A percentile compares a stretch with the other conserved stretches of the same genome.
Evolutionary conservation across 305 asterid genomes (phyloP).

Genomic region (Solanum hybrid): DNA sequence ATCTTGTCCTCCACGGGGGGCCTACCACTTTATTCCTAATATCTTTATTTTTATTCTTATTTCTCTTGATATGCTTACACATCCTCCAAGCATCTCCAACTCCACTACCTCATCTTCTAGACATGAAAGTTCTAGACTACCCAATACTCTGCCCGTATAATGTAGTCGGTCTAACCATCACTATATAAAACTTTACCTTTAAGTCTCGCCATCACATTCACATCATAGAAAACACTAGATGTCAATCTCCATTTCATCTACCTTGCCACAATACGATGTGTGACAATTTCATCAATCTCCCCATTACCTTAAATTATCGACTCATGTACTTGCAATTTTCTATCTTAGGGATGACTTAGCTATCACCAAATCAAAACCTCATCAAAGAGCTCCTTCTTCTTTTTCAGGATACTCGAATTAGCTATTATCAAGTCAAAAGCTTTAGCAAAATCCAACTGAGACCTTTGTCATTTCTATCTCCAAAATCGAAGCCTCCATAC

Average conservation of each 20-base stretch:
- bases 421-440: not conserved
- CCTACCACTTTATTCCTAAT: not conserved
- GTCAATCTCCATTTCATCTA: not conserved
- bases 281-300: not conserved
- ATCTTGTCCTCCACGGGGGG: not conserved
- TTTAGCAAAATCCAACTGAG: too few relatives aligned
- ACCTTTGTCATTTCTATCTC: not conserved
- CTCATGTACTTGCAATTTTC: not conserved
- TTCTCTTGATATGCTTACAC: not conserved
- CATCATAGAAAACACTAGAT: not conserved
- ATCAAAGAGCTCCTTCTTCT: not conserved
- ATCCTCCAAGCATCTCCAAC: not conserved
- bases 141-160: not conserved
- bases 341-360: not conserved
- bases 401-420: not conserved
- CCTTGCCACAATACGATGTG: not conserved
- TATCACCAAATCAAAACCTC: not conserved
- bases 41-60: not conserved
- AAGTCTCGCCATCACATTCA: not conserved
- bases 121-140: not conserved
- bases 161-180: not conserved
- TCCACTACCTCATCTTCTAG: not conserved
- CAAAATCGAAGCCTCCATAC: not conserved
- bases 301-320: not conserved
- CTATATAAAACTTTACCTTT: not conserved